Conservation (phyloP, 73 alveolate species). For the Paramecium octaurelia region DNA sequence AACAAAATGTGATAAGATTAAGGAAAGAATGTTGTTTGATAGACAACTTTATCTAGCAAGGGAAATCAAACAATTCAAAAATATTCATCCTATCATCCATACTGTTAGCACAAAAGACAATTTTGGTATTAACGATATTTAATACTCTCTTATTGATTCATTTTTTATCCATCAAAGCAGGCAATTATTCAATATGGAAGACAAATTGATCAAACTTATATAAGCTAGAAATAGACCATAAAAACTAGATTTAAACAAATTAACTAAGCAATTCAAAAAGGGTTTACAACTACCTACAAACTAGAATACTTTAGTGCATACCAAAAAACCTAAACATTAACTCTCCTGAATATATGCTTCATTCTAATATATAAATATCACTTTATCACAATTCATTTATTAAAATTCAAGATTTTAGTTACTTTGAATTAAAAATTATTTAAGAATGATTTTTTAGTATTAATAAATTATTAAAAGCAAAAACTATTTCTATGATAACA, state of each 20-base stretch:
- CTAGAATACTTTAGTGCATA: background rate
- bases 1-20: background rate
- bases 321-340: background rate
- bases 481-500: background rate
- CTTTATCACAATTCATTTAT: background rate
- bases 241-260: background rate
- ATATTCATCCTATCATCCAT: background rate
- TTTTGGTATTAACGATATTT: background rate
- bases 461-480: background rate
- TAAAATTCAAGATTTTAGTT: background rate
- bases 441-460: background rate
- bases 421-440: background rate
- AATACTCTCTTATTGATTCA: background rate
- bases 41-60: slow-evolving; percentile 3
- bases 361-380: background rate
- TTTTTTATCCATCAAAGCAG: background rate
- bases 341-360: background rate
- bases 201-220: background rate
- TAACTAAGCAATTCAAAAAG: background rate
- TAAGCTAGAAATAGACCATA: background rate
- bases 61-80: background rate
- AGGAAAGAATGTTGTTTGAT: background rate
- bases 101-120: background rate
- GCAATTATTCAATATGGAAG: background rate
- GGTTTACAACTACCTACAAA: background rate